Percentiles rank a stretch among this genome's conserved stretches.
These are phyloP conservation scores for Saturnispora serradocipensis DNA, from an alignment of 805 yeast species.

Conservation along the genomic window DNA sequence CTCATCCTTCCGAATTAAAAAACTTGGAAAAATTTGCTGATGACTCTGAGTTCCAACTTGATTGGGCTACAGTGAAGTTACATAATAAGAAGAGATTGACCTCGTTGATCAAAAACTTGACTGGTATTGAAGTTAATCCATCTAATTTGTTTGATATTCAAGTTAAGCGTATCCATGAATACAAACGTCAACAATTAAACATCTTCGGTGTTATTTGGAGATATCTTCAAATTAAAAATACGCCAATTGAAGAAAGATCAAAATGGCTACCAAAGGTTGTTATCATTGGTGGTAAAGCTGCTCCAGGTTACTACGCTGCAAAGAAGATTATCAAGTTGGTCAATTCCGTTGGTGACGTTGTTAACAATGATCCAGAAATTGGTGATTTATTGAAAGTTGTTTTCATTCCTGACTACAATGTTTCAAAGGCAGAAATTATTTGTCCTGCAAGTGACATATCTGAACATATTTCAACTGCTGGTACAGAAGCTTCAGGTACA, in stretches of 20 bases:
- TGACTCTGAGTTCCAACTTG: slow-evolving; percentile 54
- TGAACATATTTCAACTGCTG: slow-evolving; percentile 94
- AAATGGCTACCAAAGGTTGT: slow-evolving; percentile 67
- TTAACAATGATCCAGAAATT: slow-evolving; percentile 68
- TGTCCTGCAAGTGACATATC: slow-evolving; percentile 85
- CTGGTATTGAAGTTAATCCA: slow-evolving; percentile 58
- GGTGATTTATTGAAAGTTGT: slow-evolving; percentile 75
- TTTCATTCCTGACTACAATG: slow-evolving; percentile 87
- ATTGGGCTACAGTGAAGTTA: slow-evolving; percentile 66
- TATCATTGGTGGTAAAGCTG: slow-evolving; percentile 90
- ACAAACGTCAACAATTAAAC: slow-evolving; percentile 90
- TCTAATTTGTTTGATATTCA: slow-evolving; percentile 80
- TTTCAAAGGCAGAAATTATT: slow-evolving; percentile 86
- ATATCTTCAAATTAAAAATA: slow-evolving; percentile 64
- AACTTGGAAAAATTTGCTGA: slow-evolving; percentile 56
- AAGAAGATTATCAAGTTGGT: slow-evolving; percentile 80
- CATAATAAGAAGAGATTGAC: slow-evolving; percentile 64
- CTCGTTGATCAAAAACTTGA: slow-evolving; percentile 50
- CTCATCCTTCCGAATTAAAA: slow-evolving; percentile 59
- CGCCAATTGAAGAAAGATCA: slow-evolving; percentile 53
- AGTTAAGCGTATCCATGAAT: slow-evolving; percentile 92
- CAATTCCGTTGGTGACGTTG: slow-evolving; percentile 70
- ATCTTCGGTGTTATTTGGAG: slow-evolving; percentile 83
- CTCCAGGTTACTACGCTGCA: slow-evolving; percentile 97
- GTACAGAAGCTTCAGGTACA: slow-evolving; percentile 95